Percentiles rank a stretch among this genome's conserved stretches.
phyloP scores from a whole-genome alignment of 2,329 filamentous ascomycete genomes.

The Nannizziopsis arthrosporioides region DNA sequence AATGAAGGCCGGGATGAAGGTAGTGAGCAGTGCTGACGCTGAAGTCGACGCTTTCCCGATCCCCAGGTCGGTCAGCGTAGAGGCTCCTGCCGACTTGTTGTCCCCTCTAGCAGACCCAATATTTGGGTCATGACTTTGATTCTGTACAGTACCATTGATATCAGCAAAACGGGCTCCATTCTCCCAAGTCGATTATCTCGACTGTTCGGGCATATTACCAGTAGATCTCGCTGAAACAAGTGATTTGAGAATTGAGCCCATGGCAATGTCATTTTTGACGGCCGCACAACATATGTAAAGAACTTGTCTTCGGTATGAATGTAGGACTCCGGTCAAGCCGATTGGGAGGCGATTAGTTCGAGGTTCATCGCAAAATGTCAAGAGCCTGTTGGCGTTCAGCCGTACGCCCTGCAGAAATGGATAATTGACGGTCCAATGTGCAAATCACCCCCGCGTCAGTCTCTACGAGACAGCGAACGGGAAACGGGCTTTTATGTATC shows the following conservation, averaged over 20 bases:
- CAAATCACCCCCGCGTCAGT: too few species aligned
- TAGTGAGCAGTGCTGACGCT: slow-evolving; percentile 38
- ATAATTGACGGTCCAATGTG: neutral
- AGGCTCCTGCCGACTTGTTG: slow-evolving; percentile 26
- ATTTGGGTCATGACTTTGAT: slow-evolving; percentile 32
- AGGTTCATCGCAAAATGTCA: neutral
- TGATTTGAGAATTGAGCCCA: too few species aligned
- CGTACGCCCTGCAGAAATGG: neutral
- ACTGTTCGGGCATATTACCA: too few species aligned
- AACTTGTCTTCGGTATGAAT: neutral
- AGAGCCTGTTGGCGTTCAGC: neutral
- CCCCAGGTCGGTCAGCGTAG: slow-evolving; percentile 23
- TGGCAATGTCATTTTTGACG: neutral
- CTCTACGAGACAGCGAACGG: too few species aligned
- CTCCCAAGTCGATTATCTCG: neutral
- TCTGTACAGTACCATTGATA: slow-evolving; percentile 19
- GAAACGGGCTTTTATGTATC: slow-evolving; percentile 1
- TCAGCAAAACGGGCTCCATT: neutral
- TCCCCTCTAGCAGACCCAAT: slow-evolving; percentile 32
- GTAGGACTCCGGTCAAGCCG: neutral
- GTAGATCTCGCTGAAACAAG: too few species aligned
- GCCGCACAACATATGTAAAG: neutral
- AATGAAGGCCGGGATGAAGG: slow-evolving; percentile 38
- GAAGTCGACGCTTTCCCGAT: slow-evolving; percentile 36
- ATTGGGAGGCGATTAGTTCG: neutral